Evolutionary conservation across 352 stramenopile species (phyloP), one percentile per base, ranked within the genome.

Genomic region (Pythium utonaiense): DNA sequence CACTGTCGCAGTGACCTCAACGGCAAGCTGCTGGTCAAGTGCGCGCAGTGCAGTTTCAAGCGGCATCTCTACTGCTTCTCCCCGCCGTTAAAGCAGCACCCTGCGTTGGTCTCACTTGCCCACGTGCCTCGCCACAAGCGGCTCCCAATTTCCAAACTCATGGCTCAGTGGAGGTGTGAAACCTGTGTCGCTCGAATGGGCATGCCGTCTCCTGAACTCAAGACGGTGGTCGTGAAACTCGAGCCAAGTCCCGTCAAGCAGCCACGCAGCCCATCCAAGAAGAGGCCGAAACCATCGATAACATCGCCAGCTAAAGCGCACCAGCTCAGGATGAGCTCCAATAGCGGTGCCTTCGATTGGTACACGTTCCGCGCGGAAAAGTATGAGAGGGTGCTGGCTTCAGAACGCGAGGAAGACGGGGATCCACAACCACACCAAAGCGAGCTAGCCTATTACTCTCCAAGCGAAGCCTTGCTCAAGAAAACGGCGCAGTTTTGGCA

Each of bases 1-100:
- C 66, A 58, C 5, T 91, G 81, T 57, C 80, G 74, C 41, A 91
- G 81, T 52, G 79, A 89, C 38, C 41, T 88, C 40, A 88, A 91
- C 47, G 57, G 72, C 9, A 89, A 88, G 52, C 65, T 91, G 45
- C 69, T 91, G 34, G 72, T 82, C 3, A 60, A 53, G 7, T 91
- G 81, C 25, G 55, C 61, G 7, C 58, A 42, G 16, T 91, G 81
- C 50, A 49, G 66, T 3, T 88, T 89, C 51, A 64, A 71, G 0
- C 78, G 77, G 22, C 81, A 89, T 53, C 56, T 89, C 14, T 91
- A 88, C 54, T 91, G 81, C 50, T 91, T 89, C 19, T 65, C 68
- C 12, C 81, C 81, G 5, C 77, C 79, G 36, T 65, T 86, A 16
- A 77, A 78, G 53, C 74, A 91, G 24, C 79, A 91, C 30, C 81